A percentile compares a stretch with the other conserved stretches of the same genome.
Evolutionary conservation across 2,329 filamentous ascomycete species (phyloP).

Genomic region (Acrocalymma vagum): DNA sequence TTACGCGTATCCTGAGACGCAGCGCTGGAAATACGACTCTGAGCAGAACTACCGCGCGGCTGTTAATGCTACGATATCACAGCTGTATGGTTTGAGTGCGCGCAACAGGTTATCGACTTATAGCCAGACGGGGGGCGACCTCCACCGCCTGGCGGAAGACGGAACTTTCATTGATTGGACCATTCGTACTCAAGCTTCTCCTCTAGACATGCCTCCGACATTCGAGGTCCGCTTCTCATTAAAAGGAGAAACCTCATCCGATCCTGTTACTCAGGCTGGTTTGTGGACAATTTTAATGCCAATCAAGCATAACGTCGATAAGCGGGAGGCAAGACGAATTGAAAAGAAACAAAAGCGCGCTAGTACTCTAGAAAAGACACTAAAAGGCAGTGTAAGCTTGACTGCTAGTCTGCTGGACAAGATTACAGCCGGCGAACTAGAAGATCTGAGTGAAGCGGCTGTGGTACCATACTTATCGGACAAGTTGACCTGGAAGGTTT

Average conservation of each 20-base stretch:
- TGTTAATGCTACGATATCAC: constrained; percentile 26
- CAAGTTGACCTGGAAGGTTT: constrained; percentile 38
- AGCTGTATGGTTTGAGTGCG: constrained; percentile 29
- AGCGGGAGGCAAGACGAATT: constrained; percentile 56
- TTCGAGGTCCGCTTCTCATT: constrained; percentile 36
- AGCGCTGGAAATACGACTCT: constrained; percentile 32
- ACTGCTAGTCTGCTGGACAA: constrained; percentile 35
- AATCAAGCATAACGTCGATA: constrained; percentile 5
- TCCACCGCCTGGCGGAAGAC: constrained; percentile 5
- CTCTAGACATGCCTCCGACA: constrained; percentile 15
- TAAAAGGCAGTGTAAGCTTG: constrained; percentile 29
- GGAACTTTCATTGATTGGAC: constrained; percentile 35
- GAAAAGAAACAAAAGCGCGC: constrained; percentile 58
- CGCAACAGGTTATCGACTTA: constrained; percentile 12
- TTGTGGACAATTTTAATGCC: constrained; percentile 36
- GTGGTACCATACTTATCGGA: constrained; percentile 37
- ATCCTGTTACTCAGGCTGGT: constrained; percentile 26
- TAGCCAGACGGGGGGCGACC: not conserved
- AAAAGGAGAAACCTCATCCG: constrained; percentile 22
- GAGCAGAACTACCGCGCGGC: constrained; percentile 13
- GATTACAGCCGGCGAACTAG: constrained; percentile 24
- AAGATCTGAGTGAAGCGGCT: constrained; percentile 23
- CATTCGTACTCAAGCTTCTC: constrained; percentile 20
- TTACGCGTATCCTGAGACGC: constrained; percentile 45
- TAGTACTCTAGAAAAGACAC: constrained; percentile 10